Conservation (phyloP, 2,329 filamentous ascomycete genomes). For the Pseudohalonectria lignicola region DNA sequence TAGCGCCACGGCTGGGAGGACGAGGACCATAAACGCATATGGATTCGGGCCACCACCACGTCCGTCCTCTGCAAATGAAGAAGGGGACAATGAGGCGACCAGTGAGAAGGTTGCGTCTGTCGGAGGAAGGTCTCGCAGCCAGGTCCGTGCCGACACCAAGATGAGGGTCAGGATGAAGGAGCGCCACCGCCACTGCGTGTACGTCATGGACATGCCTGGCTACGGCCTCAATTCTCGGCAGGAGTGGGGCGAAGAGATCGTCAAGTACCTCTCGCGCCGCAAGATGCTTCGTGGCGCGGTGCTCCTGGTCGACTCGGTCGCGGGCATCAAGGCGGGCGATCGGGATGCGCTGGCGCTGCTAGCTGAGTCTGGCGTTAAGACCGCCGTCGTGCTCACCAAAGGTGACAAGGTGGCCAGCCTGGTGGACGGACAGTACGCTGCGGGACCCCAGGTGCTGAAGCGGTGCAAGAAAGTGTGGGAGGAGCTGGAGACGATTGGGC, state of each 20-base stretch:
- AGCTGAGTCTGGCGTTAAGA: constrained; percentile 29
- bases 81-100: constrained; percentile 3
- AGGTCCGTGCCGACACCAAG: constrained; percentile 12
- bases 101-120: constrained; percentile 1
- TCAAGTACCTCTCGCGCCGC: constrained; percentile 36
- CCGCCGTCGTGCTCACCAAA: constrained; percentile 43
- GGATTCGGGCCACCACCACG: constrained; percentile 34
- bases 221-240: constrained; percentile 22
- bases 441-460: constrained; percentile 9
- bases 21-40: constrained; percentile 43
- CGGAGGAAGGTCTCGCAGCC: constrained; percentile 11
- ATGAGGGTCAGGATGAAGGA: background rate
- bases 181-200: constrained; percentile 12
- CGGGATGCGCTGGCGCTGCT: constrained; percentile 33
- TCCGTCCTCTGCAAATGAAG: constrained; percentile 7
- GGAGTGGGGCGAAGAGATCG: constrained; percentile 41
- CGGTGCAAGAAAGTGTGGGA: constrained; percentile 18
- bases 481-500: constrained; percentile 15
- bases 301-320: constrained; percentile 40
- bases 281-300: constrained; percentile 38
- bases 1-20: constrained; percentile 39
- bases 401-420: constrained; percentile 31
- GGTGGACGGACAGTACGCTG: too few species aligned
- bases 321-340: constrained; percentile 37
- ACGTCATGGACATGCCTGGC: constrained; percentile 26